Base-by-base conservation (phyloP, 305 asterid species). In the Caryopteris hybrid region DNA sequence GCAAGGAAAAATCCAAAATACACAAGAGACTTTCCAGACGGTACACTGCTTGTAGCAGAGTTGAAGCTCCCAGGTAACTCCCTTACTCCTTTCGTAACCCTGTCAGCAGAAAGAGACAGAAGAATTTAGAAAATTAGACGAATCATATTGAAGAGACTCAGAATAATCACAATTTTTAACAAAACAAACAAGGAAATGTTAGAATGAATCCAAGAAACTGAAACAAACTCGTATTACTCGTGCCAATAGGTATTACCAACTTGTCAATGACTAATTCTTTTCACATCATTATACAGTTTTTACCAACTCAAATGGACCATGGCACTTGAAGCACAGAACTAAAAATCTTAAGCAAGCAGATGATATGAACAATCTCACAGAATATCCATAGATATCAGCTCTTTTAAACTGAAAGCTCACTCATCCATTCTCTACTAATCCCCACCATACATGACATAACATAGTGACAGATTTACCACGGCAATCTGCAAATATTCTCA, bases 81-180 rank as follows among this genome's bases (percentile, higher is more conserved):
- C 70, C 84, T 82, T 74, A 86, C 92, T 74, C 97, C 91, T 81
- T 79, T 88, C 0, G 95, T 66, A 64, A 91, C 83, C 72, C 97
- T 91, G 69, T 54, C 67, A 58, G 43, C 23, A 42, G 2, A 61
- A 55, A 64, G 42, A 25, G 34, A 17, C 31, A 52, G 42, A 51
- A n/a, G 61, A 47, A 61, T 66, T 51, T 17, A 69, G 59, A 58
- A 29, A 50, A 63, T 33, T 4, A 22, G 50, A 64, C 14, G 33
- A 43, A 29, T 33, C 38, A 43, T 34, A 61, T 34, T 12, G 61
- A 36, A 55, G 54, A 50, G 27, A 5, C 58, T 20, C 53, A 14
- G 6, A 22, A 18, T 6, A 29, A 31, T 69, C 45, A 61, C 2
- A 41, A 59, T n/a, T 38, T 17, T 52, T 12, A 8, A 18, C 42